phyloP scores from a whole-genome alignment of 257 asterid species.

The Plantago major region DNA sequence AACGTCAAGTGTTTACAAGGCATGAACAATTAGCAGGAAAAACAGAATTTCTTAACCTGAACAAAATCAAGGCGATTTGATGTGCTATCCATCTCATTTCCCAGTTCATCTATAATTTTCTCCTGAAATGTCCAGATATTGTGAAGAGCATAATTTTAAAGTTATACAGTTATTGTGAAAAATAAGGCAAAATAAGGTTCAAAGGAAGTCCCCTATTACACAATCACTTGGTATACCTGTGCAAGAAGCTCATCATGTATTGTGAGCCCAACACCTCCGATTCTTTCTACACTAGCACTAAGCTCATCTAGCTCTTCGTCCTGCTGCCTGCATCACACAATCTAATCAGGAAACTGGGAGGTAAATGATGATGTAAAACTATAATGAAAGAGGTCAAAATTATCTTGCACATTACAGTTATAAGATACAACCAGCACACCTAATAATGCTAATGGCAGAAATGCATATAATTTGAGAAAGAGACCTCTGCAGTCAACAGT shows the following conservation, averaged over 20 bases:
- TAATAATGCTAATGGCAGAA: too few relatives aligned
- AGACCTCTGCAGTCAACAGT: too few relatives aligned
- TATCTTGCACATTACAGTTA: too few relatives aligned
- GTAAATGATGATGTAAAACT: too few relatives aligned
- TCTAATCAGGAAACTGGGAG: slow-evolving; percentile 12
- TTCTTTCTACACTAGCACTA: slow-evolving; percentile 82
- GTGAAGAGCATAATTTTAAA: neutral
- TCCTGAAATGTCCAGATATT: slow-evolving; percentile 45
- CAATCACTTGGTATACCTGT: slow-evolving; percentile 44
- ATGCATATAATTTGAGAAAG: too few relatives aligned
- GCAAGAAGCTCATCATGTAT: slow-evolving; percentile 95
- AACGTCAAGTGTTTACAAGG: neutral
- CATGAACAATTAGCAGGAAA: neutral
- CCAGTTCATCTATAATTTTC: slow-evolving; percentile 74
- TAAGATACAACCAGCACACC: too few relatives aligned
- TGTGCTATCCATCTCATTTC: slow-evolving; percentile 90
- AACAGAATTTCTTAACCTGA: slow-evolving; percentile 47
- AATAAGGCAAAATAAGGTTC: slow-evolving; percentile 1
- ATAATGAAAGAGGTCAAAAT: too few relatives aligned
- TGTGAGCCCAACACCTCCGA: slow-evolving; percentile 95
- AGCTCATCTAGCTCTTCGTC: slow-evolving; percentile 84
- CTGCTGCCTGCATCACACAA: slow-evolving; percentile 49
- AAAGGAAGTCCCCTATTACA: too few relatives aligned
- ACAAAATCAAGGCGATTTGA: slow-evolving; percentile 96
- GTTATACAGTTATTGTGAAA: neutral